phyloP scores from a whole-genome alignment of 2,329 filamentous ascomycete species.

The Colletotrichum tropicicola region DNA sequence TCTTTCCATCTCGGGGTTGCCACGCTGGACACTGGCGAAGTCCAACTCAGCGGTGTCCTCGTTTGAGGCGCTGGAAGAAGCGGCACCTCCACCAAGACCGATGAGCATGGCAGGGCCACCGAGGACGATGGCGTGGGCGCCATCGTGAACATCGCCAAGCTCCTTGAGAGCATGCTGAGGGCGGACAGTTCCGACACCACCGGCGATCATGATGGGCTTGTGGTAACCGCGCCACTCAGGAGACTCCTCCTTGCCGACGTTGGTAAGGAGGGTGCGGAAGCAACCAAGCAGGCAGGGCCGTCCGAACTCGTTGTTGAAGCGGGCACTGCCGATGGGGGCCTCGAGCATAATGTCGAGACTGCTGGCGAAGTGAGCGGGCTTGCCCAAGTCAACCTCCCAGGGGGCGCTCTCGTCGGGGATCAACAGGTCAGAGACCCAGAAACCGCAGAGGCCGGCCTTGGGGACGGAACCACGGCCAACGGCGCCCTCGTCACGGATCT shows the following conservation, averaged over 20 bases:
- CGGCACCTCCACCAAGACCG: constrained; percentile 92
- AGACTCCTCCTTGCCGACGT: constrained; percentile 60
- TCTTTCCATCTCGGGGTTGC: constrained; percentile 95
- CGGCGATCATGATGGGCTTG: constrained; percentile 98
- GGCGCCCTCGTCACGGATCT: constrained; percentile 94
- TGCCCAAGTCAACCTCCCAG: constrained; percentile 93
- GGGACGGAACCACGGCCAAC: constrained; percentile 92
- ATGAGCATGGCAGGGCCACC: constrained; percentile 98
- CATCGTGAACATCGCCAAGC: constrained; percentile 79
- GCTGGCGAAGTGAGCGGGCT: constrained; percentile 90
- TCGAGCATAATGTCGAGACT: constrained; percentile 98
- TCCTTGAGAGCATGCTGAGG: constrained; percentile 92
- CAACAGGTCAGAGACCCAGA: constrained; percentile 92
- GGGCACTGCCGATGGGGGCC: constrained; percentile 91
- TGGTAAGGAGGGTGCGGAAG: constrained; percentile 87
- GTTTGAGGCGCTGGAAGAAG: constrained; percentile 88
- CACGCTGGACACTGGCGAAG: constrained; percentile 96
- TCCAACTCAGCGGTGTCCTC: constrained; percentile 92
- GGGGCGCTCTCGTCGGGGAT: constrained; percentile 85
- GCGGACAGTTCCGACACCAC: constrained; percentile 90
- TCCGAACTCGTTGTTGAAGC: constrained; percentile 98
- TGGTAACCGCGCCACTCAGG: constrained; percentile 89
- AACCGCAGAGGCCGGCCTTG: constrained; percentile 91
- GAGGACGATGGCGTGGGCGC: constrained; percentile 91
- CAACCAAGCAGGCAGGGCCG: constrained; percentile 88